A percentile compares a stretch with the other conserved stretches of the same genome.
Evolutionary conservation across 1,139 yeast genomes (phyloP).

Genomic region (Magnusiomyces ingens): DNA sequence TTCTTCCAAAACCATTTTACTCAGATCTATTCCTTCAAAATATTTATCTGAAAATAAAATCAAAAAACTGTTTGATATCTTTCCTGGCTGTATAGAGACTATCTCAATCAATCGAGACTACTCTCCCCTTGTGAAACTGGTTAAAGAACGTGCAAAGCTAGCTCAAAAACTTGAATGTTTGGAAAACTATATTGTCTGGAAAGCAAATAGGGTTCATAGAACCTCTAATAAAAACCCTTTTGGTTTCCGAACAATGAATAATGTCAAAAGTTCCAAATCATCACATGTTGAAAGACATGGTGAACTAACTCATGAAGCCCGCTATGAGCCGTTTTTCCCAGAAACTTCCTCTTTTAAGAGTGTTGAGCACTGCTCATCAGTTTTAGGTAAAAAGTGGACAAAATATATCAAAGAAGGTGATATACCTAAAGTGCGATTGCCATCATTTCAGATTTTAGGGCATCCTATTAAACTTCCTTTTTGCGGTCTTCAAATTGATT

Average conservation of each 20-base stretch:
- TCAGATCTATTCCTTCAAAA: conserved; percentile 23
- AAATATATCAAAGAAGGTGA: conserved; percentile 17
- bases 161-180: conserved; percentile 21
- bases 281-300: too few species aligned
- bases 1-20: conserved; percentile 26
- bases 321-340: neutral
- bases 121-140: conserved; percentile 18
- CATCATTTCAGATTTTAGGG: conserved; percentile 7
- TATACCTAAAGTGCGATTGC: conserved; percentile 18
- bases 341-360: neutral
- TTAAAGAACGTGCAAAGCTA: conserved; percentile 17
- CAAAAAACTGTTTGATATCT: conserved; percentile 18
- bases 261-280: neutral
- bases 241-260: neutral
- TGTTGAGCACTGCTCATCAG: conserved; percentile 1
- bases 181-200: conserved; percentile 15
- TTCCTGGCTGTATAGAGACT: conserved; percentile 24
- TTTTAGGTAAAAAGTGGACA: conserved; percentile 25
- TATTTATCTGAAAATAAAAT: conserved; percentile 9
- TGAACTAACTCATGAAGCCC: neutral
- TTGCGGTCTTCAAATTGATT: conserved; percentile 19
- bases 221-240: conserved; percentile 1
- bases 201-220: conserved; percentile 8
- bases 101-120: conserved; percentile 31
- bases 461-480: conserved; percentile 16